A percentile compares a stretch with the other conserved stretches of the same genome.
These are phyloP conservation scores for Lanzia echinophila DNA, from an alignment of 2,329 filamentous ascomycete species.

Conservation along the genomic window DNA sequence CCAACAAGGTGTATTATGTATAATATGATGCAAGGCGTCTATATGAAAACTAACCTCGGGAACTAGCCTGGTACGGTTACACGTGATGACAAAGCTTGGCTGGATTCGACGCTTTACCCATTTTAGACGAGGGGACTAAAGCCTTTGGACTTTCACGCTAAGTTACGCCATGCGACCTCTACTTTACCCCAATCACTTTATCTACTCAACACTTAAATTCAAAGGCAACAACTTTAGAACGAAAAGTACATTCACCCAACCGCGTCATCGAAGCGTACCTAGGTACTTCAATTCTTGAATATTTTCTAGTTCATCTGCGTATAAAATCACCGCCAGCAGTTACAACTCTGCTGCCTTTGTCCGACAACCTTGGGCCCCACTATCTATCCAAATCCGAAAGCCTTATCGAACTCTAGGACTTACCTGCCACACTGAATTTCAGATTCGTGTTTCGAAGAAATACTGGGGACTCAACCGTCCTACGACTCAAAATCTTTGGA, in stretches of 20 bases:
- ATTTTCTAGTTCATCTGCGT: background rate
- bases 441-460: background rate
- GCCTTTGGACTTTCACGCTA: slow-evolving; percentile 10
- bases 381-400: slow-evolving; percentile 10
- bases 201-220: background rate
- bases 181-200: background rate
- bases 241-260: slow-evolving; percentile 10
- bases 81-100: slow-evolving; percentile 3
- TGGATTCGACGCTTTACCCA: slow-evolving; percentile 2
- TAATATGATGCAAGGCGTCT: too few relatives aligned
- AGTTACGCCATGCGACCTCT: slow-evolving; percentile 11
- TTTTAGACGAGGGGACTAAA: slow-evolving; percentile 10
- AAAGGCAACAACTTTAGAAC: slow-evolving; percentile 17
- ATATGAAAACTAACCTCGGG: too few relatives aligned
- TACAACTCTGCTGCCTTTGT: slow-evolving; percentile 14
- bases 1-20: too few relatives aligned
- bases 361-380: slow-evolving; percentile 18
- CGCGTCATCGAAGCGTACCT: slow-evolving; percentile 12
- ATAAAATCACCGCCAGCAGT: slow-evolving; percentile 16
- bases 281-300: too few relatives aligned
- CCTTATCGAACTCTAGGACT: slow-evolving; percentile 4
- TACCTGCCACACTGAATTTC: slow-evolving; percentile 1
- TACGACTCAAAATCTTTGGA: slow-evolving; percentile 8
- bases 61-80: background rate
- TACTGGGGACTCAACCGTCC: slow-evolving; percentile 8